phyloP scores from a whole-genome alignment of 331 rosid genomes.

The Acacia pycnantha region DNA sequence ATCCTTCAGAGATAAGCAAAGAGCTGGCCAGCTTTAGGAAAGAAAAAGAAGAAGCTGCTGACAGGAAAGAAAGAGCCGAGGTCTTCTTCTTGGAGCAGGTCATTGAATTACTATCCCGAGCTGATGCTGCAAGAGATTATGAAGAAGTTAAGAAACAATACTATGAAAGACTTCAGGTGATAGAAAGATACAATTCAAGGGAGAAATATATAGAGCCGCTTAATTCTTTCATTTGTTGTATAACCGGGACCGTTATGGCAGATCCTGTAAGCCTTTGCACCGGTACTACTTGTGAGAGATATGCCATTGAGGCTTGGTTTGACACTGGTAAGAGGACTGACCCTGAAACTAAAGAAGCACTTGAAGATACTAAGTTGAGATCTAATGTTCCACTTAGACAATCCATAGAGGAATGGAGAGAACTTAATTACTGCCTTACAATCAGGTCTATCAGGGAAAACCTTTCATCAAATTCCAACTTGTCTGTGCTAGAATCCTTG shows the following conservation, averaged over 20 bases:
- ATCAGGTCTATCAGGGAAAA: slow-evolving; percentile 57
- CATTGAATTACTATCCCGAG: slow-evolving; percentile 75
- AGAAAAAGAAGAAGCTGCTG: slow-evolving; percentile 79
- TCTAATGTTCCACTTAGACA: slow-evolving; percentile 68
- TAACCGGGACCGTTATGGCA: slow-evolving; percentile 61
- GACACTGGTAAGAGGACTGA: slow-evolving; percentile 49
- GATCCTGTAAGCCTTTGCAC: slow-evolving; percentile 93
- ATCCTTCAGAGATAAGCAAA: slow-evolving; percentile 72
- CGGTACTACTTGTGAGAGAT: slow-evolving; percentile 85
- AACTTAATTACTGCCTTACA: slow-evolving; percentile 64
- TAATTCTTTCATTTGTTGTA: slow-evolving; percentile 56
- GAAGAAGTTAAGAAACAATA: slow-evolving; percentile 74
- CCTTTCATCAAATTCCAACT: slow-evolving; percentile 36
- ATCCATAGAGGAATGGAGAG: slow-evolving; percentile 88
- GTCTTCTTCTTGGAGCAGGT: slow-evolving; percentile 70
- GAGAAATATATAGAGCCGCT: slow-evolving; percentile 62
- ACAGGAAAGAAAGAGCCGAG: slow-evolving; percentile 69
- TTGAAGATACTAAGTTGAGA: slow-evolving; percentile 60
- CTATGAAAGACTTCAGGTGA: slow-evolving; percentile 55
- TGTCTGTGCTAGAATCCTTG: slow-evolving; percentile 46
- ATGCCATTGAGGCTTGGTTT: slow-evolving; percentile 65
- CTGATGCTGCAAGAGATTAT: slow-evolving; percentile 85
- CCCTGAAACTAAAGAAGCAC: slow-evolving; percentile 62
- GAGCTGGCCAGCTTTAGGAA: slow-evolving; percentile 72
- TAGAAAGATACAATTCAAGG: slow-evolving; percentile 53